These are phyloP conservation scores for Xylariaceae sp. DNA, from an alignment of 2,329 filamentous ascomycete genomes.

Conservation along the genomic window DNA sequence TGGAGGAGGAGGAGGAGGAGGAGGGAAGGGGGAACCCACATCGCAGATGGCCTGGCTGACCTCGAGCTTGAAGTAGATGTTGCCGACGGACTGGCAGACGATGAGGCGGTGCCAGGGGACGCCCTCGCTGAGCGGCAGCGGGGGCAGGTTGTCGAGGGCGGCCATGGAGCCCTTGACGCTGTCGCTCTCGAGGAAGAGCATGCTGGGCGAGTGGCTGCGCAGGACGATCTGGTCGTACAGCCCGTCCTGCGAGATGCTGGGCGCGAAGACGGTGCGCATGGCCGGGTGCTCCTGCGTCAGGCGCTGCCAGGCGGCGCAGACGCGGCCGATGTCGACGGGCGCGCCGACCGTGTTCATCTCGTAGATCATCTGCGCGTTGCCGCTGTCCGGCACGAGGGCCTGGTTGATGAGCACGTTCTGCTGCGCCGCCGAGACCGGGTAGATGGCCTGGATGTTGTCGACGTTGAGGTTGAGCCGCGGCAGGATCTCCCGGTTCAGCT, in stretches of 20 bases:
- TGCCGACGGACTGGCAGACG: conserved; percentile 37
- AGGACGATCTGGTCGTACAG: conserved; percentile 45
- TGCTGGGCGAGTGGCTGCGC: conserved; percentile 38
- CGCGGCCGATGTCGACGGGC: conserved; percentile 33
- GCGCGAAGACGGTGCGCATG: conserved; percentile 44
- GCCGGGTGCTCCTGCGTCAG: conserved; percentile 38
- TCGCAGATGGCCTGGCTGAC: conserved; percentile 45
- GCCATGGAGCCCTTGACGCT: conserved; percentile 30
- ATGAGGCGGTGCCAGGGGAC: conserved; percentile 43
- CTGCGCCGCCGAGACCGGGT: conserved; percentile 40
- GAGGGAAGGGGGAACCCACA: conserved; percentile 13
- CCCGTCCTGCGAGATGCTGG: conserved; percentile 39
- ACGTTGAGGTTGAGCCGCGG: conserved; percentile 33
- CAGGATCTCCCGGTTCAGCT: conserved; percentile 35
- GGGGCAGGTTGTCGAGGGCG: conserved; percentile 34
- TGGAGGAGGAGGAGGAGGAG: not conserved
- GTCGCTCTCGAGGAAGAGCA: conserved; percentile 45
- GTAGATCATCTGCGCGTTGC: conserved; percentile 39
- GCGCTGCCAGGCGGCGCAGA: conserved; percentile 44
- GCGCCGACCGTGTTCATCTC: conserved; percentile 34
- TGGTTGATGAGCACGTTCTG: conserved; percentile 43
- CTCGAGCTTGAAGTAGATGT: conserved; percentile 42
- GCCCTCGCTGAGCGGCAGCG: conserved; percentile 28
- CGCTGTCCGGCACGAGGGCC: conserved; percentile 31
- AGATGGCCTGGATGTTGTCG: conserved; percentile 40